Evolutionary conservation across 208 protist genomes (phyloP).

Genomic region (Porcisia hertigi): DNA sequence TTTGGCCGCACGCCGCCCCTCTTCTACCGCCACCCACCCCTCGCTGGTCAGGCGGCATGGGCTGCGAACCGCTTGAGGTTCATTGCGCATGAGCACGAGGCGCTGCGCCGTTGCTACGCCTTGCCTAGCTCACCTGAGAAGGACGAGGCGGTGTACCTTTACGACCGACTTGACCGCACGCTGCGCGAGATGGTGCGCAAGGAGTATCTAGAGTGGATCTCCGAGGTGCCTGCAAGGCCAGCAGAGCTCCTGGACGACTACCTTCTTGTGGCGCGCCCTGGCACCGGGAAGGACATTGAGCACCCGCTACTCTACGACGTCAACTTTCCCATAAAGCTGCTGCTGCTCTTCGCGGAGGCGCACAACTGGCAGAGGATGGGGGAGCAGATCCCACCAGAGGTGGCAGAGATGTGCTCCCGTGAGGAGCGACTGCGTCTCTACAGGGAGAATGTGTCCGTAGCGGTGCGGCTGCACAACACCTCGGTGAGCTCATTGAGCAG

Average conservation of each 20-base stretch:
- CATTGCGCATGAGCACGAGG: slow-evolving; percentile 54
- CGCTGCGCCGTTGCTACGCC: slow-evolving; percentile 83
- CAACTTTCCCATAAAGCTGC: slow-evolving; percentile 94
- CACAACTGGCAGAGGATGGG: slow-evolving; percentile 93
- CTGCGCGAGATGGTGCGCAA: slow-evolving; percentile 83
- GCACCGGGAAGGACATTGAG: slow-evolving; percentile 48
- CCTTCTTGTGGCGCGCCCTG: slow-evolving; percentile 73
- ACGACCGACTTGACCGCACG: slow-evolving; percentile 79
- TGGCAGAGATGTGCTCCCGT: slow-evolving; percentile 87
- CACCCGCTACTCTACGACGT: slow-evolving; percentile 80
- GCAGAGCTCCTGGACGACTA: slow-evolving; percentile 86
- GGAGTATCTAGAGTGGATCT: slow-evolving; percentile 81
- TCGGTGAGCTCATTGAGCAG: slow-evolving; percentile 88
- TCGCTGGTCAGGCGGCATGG: slow-evolving; percentile 94
- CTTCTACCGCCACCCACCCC: slow-evolving; percentile 89
- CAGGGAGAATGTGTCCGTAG: slow-evolving; percentile 95
- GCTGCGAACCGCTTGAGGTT: slow-evolving; percentile 61
- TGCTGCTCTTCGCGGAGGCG: slow-evolving; percentile 95
- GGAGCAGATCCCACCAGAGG: slow-evolving; percentile 83
- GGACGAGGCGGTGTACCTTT: slow-evolving; percentile 72
- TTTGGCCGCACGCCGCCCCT: slow-evolving; percentile 88
- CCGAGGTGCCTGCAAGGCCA: slow-evolving; percentile 59
- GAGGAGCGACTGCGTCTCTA: slow-evolving; percentile 94
- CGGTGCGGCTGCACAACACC: slow-evolving; percentile 95
- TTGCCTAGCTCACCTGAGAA: slow-evolving; percentile 79